Evolutionary conservation across 1,284 basidiomycete species (phyloP), one percentile per base, ranked within the genome.

Genomic region (Paramarasmius palmivorus): DNA sequence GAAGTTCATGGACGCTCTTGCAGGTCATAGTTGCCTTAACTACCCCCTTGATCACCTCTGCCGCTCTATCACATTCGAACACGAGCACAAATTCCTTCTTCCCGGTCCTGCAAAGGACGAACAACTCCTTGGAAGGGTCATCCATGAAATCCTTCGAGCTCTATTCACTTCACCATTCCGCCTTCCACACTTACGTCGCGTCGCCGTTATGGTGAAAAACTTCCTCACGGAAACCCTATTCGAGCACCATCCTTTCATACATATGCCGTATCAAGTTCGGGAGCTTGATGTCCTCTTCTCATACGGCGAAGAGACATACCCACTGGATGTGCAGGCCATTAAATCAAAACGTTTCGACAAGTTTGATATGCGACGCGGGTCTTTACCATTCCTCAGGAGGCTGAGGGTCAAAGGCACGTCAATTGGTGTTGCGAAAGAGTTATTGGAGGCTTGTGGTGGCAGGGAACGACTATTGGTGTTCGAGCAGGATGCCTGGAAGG

Each of bases 401-500:
- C 25, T 44, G 41, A 44, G 2, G 41, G 41, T 44, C 15, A 23
- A 23, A 9, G 41, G 41, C 8, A 25, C 41, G 10, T 44, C 41
- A 2, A 44, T 17, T 25, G 41, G 41, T 20, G 41, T 44, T 6
- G 22, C 41, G 20, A 44, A 44, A 25, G 41, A 20, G 8, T 15
- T 44, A 4, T 8, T 44, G 9, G 41, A 44, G 7, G 41, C 25
- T 2, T 44, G 20, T 25, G 41, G 22, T 15, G n/a, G n/a, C n/a
- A 20, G 17, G 41, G 41, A 44, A 9, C 20, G 23, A 9, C 2
- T 44, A 8, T 15, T 23, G 41, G 41, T 44, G 2, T 44, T 44
- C n/a, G 23, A 44, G n/a, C 41, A 44, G 41, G 41, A 44, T 26
- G 41, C 41, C n/a, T 44, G 41, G 41, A 26, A 44, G n/a, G 7